A percentile compares a stretch with the other conserved stretches of the same genome.
These are phyloP conservation scores for Ogataea paraovalis DNA, from an alignment of 805 yeast genomes.

Conservation along the genomic window DNA sequence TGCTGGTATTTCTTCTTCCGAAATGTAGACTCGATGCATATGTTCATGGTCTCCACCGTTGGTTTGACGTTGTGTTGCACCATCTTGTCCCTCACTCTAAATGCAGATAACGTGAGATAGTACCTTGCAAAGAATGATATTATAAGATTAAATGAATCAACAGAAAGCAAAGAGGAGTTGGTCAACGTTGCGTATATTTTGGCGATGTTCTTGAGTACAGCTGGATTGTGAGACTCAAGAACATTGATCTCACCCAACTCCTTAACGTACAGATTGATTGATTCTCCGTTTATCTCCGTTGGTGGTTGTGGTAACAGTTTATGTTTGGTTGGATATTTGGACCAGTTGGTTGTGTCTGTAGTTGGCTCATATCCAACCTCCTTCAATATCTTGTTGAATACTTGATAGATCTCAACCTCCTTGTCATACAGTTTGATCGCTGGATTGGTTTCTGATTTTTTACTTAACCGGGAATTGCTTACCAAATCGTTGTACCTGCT, in stretches of 20 bases:
- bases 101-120: slow-evolving; percentile 11
- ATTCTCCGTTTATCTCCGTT: background rate
- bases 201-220: background rate
- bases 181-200: slow-evolving; percentile 8
- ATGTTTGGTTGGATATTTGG: slow-evolving; percentile 1
- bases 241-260: slow-evolving; percentile 2
- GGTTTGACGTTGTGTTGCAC: slow-evolving; percentile 8
- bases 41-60: slow-evolving; percentile 9
- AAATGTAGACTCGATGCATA: slow-evolving; percentile 8
- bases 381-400: slow-evolving; percentile 4
- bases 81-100: slow-evolving; percentile 11
- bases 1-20: slow-evolving; percentile 9
- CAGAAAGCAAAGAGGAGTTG: slow-evolving; percentile 5
- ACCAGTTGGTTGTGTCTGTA: slow-evolving; percentile 6
- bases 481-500: background rate
- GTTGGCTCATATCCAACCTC: background rate
- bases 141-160: slow-evolving; percentile 10
- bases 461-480: no score
- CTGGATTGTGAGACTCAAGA: background rate
- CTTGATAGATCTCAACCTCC: slow-evolving; percentile 5
- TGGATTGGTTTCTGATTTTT: background rate
- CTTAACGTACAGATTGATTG: slow-evolving; percentile 9
- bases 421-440: slow-evolving; percentile 1
- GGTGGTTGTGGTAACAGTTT: slow-evolving; percentile 10
- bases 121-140: slow-evolving; percentile 9